A percentile compares a stretch with the other conserved stretches of the same genome.
Evolutionary conservation across 371 early-diverging fungal genomes (phyloP).

Genomic region (Rhizopus arrhizus): DNA sequence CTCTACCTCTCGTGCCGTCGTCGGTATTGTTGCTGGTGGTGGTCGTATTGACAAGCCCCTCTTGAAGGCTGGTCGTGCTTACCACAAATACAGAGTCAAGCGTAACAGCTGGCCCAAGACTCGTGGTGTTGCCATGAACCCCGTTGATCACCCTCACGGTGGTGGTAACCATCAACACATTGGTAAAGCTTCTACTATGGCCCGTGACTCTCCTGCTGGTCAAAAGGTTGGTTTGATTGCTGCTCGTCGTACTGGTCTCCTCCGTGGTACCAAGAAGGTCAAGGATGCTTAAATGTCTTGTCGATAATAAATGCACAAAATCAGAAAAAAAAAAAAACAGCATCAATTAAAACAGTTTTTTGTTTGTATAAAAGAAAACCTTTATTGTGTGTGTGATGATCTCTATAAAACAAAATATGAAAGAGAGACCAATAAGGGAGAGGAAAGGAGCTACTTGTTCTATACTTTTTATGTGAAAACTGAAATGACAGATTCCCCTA

Average conservation of each 20-base stretch:
- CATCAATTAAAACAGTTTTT: no score
- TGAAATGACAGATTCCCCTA: no score
- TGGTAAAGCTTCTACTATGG: constrained; percentile 99
- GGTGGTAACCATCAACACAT: constrained; percentile 98
- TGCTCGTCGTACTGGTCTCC: constrained; percentile 99
- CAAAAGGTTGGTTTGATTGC: constrained; percentile 98
- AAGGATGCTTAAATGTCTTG: constrained; percentile 45
- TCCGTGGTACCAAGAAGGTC: constrained; percentile 96
- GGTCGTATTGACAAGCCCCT: constrained; percentile 99
- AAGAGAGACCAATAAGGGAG: no score
- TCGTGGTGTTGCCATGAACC: constrained; percentile 99
- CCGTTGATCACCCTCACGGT: constrained; percentile 89
- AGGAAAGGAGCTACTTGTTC: no score
- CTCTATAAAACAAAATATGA: no score
- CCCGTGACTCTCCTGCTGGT: constrained; percentile 95
- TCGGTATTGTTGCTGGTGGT: constrained; percentile 99
- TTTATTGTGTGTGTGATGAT: no score
- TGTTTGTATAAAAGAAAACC: no score
- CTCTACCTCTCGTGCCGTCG: constrained; percentile 92
- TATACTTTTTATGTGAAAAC: no score
- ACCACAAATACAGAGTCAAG: constrained; percentile 98
- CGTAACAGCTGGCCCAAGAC: constrained; percentile 99
- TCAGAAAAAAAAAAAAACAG: no score
- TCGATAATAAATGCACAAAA: no score
- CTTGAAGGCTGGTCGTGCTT: constrained; percentile 99